A percentile compares a stretch with the other conserved stretches of the same genome.
These are phyloP conservation scores for Neonectria neomacrospora DNA, from an alignment of 2,329 filamentous ascomycete species.

Conservation along the genomic window DNA sequence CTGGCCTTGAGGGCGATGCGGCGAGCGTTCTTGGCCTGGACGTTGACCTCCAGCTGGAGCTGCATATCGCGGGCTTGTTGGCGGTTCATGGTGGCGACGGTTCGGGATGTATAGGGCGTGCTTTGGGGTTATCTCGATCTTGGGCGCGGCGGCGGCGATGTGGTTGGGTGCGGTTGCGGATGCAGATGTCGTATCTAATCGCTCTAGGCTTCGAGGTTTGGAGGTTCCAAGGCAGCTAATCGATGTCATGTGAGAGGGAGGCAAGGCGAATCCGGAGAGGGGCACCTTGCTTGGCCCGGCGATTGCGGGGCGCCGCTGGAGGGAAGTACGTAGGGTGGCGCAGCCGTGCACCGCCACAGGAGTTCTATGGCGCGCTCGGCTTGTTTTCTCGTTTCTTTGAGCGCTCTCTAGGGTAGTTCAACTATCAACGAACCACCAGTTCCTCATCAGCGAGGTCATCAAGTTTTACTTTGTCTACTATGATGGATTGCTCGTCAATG, in stretches of 20 bases:
- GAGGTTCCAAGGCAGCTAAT: constrained; percentile 17
- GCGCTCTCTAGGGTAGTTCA: not conserved
- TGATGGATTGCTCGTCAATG: no score
- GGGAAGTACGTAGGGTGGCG: constrained; percentile 16
- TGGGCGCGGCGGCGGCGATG: not conserved
- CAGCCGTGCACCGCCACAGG: constrained; percentile 19
- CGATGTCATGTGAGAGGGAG: constrained; percentile 42
- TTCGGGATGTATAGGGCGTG: not conserved
- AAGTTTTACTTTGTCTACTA: not conserved
- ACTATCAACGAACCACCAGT: not conserved
- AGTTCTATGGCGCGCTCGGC: not conserved
- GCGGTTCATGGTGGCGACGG: constrained; percentile 62
- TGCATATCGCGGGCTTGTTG: constrained; percentile 70
- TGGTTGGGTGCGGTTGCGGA: not conserved
- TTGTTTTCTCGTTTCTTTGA: not conserved
- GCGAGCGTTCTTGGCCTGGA: constrained; percentile 71
- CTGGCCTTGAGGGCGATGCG: constrained; percentile 70
- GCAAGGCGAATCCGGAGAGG: constrained; percentile 8
- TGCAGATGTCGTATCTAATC: not conserved
- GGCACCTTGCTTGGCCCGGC: not conserved
- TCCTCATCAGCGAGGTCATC: not conserved
- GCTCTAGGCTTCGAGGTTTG: not conserved
- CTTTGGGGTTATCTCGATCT: not conserved
- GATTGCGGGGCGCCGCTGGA: constrained; percentile 22
- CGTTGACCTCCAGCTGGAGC: constrained; percentile 71